Conservation (phyloP, 23 red algal genomes). For the Gracilariopsis chorda region DNA sequence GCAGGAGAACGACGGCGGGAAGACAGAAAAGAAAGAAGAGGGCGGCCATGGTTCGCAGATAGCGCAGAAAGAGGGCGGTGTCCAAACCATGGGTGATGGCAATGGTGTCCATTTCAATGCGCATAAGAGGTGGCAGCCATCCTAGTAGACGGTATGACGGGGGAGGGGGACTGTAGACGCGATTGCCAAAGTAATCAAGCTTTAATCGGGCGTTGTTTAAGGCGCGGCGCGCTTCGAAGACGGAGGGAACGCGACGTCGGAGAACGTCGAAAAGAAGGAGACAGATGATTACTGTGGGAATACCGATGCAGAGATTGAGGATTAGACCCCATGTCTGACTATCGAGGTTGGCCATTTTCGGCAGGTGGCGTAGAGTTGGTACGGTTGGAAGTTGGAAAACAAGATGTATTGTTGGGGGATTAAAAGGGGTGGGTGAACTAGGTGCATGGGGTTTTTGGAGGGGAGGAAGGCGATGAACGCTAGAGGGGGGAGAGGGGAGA, state of each 20-base stretch:
- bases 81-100: slow-evolving; percentile 62
- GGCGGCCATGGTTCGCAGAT: slow-evolving; percentile 29
- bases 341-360: slow-evolving; percentile 16
- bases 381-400: not conserved
- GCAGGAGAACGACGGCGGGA: slow-evolving; percentile 7
- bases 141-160: slow-evolving; percentile 40
- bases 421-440: slow-evolving; percentile 38
- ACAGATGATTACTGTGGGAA: slow-evolving; percentile 15
- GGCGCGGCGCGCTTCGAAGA: slow-evolving; percentile 55
- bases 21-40: slow-evolving; percentile 5
- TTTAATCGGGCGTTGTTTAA: not conserved
- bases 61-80: slow-evolving; percentile 45
- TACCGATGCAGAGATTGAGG: slow-evolving; percentile 46
- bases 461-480: not conserved
- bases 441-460: not conserved
- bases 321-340: slow-evolving; percentile 51
- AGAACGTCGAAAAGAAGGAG: slow-evolving; percentile 58
- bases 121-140: slow-evolving; percentile 39
- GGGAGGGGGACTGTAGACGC: slow-evolving; percentile 38
- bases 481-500: not conserved
- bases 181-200: slow-evolving; percentile 33
- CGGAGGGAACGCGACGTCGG: slow-evolving; percentile 33
- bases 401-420: slow-evolving; percentile 36
- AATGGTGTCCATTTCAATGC: slow-evolving; percentile 31
- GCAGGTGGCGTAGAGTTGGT: not conserved